These are phyloP conservation scores for Gossypium davidsonii DNA, from an alignment of 441 rosid genomes.

Conservation along the genomic window DNA sequence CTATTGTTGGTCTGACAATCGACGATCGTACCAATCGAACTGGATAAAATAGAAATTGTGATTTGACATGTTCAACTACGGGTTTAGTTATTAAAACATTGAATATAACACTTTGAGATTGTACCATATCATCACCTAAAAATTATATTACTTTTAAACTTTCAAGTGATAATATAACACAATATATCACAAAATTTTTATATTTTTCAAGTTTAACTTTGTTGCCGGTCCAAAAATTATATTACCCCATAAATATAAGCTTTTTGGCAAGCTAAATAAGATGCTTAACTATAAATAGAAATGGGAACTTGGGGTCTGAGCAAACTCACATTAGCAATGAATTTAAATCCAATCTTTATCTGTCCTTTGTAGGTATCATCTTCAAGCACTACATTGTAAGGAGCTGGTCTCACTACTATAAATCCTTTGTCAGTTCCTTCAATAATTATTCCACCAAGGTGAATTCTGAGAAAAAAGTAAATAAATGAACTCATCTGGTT, in stretches of 20 bases:
- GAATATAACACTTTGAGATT: no score
- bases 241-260: not conserved
- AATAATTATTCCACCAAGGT: slow-evolving; percentile 54
- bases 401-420: slow-evolving; percentile 48
- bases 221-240: no score
- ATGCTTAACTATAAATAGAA: not conserved
- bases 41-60: no score
- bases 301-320: not conserved
- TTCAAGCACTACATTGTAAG: slow-evolving; percentile 65
- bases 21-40: no score
- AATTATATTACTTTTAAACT: no score
- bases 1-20: no score
- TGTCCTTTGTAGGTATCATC: slow-evolving; percentile 65
- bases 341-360: slow-evolving; percentile 56
- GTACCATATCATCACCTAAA: no score
- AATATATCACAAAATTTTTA: no score
- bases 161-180: no score
- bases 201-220: no score
- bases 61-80: no score
- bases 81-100: no score
- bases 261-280: not conserved
- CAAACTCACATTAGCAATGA: slow-evolving; percentile 34
- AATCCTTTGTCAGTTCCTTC: slow-evolving; percentile 55
- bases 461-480: slow-evolving; percentile 33
- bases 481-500: not conserved